Base-by-base conservation (phyloP, 2,329 filamentous ascomycete species). In the Sarocladium brachiariae region DNA sequence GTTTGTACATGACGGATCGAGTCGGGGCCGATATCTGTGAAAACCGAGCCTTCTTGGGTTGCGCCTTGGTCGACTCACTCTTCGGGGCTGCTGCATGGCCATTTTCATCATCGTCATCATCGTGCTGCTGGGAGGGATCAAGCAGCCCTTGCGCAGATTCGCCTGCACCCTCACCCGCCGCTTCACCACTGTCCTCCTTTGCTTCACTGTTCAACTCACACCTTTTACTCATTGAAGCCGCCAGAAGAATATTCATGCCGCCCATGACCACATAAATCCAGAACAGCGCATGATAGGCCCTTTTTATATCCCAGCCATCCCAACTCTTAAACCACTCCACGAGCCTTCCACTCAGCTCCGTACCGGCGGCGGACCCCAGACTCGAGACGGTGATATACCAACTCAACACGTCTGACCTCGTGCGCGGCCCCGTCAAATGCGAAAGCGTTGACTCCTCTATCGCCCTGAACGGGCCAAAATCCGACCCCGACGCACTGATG, bases 401-500 rank as follows among this genome's bases (percentile, higher is more conserved):
- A 8, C 78, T 74, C 52, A 85, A 69, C n/a, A 86, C 80, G 62
- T 86, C 81, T 13, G 79, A 69, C 43, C 83, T 68, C 1, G 74
- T 76, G 25, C 70, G 63, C 0, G 75, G 70, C 0, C 66, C 72
- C 0, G 80, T 84, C 39, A 86, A 68, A 59, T 84, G 79, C 4
- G 80, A 78, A 7, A 86, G 61, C 30, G 77, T 80, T 0, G 77
- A 81, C 68, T 86, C 82, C 59, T 86, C 83, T 27, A 87, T 78
- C 3, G 80, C 80, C 33, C 82, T 70, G 56, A 86, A 86, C 0
- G 83, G 83, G 0, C 83, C 83, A 59, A 86, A 84, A 56, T 86
- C 83, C 14, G 80, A 76, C 6, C 83, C 83, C 2, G 69, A 81
- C 0, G 80, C 75, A 60, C 76, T 81, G 49, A 84, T 76, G 3